Percentiles rank a stretch among this genome's conserved stretches.
phyloP scores from a whole-genome alignment of 768 basidiomycete genomes.

The Termitomyces sp. region DNA sequence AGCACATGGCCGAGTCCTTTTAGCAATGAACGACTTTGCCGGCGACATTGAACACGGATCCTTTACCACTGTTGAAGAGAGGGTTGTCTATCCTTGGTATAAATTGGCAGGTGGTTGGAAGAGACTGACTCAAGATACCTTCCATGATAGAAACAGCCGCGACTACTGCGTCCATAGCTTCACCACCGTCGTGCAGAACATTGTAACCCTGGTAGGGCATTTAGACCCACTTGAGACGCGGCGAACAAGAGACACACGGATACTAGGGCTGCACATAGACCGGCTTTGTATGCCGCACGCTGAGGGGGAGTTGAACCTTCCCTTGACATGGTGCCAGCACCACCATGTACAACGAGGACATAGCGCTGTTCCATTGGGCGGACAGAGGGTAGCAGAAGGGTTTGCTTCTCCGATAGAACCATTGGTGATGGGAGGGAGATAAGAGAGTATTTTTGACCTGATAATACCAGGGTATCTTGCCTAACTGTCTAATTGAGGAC shows the following conservation, averaged over 20 bases:
- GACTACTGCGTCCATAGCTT: conserved; percentile 79
- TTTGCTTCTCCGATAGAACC: conserved; percentile 13
- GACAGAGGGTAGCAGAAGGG: conserved; percentile 11
- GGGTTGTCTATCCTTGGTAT: conserved; percentile 52
- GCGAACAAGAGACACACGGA: conserved; percentile 26
- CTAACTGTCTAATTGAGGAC: no score
- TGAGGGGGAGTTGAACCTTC: conserved; percentile 55
- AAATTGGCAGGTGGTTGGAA: not conserved
- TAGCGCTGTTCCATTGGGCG: conserved; percentile 13
- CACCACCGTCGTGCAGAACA: conserved; percentile 61
- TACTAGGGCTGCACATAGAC: conserved; percentile 47
- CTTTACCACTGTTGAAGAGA: conserved; percentile 75
- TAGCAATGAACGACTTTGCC: conserved; percentile 56
- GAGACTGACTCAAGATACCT: conserved; percentile 33
- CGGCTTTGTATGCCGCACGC: conserved; percentile 51
- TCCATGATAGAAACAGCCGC: conserved; percentile 73
- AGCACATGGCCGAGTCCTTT: not conserved
- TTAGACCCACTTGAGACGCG: not conserved
- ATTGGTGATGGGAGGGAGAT: no score
- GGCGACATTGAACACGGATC: conserved; percentile 76
- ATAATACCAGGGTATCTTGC: no score
- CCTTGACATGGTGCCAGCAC: conserved; percentile 67
- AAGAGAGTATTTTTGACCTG: no score
- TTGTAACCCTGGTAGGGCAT: conserved; percentile 42
- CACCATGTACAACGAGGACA: conserved; percentile 73